These are phyloP conservation scores for Kluyveromyces siamensis DNA, from an alignment of 805 yeast species.

Conservation along the genomic window DNA sequence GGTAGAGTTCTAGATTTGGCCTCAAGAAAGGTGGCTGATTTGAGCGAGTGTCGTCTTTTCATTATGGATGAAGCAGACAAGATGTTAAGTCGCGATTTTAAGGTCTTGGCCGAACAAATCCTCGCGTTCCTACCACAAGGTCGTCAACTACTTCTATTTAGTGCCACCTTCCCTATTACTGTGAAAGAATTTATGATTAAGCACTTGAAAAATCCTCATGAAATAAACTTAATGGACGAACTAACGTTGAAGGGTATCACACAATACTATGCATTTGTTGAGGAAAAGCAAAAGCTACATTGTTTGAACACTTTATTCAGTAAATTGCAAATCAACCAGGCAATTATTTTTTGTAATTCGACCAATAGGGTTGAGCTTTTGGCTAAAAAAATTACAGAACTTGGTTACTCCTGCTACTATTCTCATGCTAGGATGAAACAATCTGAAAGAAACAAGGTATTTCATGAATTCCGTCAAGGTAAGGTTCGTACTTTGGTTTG, in stretches of 20 bases:
- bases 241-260: constrained; percentile 92
- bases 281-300: constrained; percentile 90
- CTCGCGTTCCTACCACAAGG: constrained; percentile 68
- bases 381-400: constrained; percentile 91
- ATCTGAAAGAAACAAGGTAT: constrained; percentile 92
- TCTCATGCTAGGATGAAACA: constrained; percentile 98
- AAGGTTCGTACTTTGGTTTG: constrained; percentile 95
- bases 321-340: constrained; percentile 90
- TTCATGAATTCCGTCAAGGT: constrained; percentile 98
- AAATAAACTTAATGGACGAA: constrained; percentile 96
- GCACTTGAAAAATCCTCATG: constrained; percentile 85
- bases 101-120: constrained; percentile 77
- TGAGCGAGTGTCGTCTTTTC: constrained; percentile 77
- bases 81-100: constrained; percentile 86
- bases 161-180: constrained; percentile 93
- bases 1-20: constrained; percentile 96
- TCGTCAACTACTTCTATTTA: constrained; percentile 79
- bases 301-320: constrained; percentile 92
- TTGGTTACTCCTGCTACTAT: constrained; percentile 93
- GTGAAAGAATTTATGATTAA: constrained; percentile 89
- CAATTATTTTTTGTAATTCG: constrained; percentile 94
- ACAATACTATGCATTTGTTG: constrained; percentile 97
- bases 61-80: constrained; percentile 99
- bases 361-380: constrained; percentile 91
- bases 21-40: constrained; percentile 75